Evolutionary conservation across 2,329 filamentous ascomycete species (phyloP).

Genomic region (Fonsecaea multimorphosa): DNA sequence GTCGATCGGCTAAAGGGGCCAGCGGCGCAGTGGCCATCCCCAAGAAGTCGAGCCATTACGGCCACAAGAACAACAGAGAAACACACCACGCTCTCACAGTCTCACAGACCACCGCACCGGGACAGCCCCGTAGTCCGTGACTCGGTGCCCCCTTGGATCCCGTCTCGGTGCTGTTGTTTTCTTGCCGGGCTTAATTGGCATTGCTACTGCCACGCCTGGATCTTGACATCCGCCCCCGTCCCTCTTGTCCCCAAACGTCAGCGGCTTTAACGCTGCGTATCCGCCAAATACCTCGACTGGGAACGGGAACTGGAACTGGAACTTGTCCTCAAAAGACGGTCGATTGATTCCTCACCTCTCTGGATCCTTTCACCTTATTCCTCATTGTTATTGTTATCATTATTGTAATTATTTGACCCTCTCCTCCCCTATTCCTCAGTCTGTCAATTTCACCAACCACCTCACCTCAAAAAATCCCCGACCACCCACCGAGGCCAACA

Average conservation of each 20-base stretch:
- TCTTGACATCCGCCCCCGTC: slow-evolving; percentile 1
- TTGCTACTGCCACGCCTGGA: neutral
- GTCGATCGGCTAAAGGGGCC: slow-evolving; percentile 20
- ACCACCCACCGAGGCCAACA: slow-evolving; percentile 30
- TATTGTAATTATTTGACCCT: slow-evolving; percentile 11
- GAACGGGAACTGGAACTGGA: neutral
- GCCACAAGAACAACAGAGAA: slow-evolving; percentile 9
- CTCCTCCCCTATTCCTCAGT: slow-evolving; percentile 4
- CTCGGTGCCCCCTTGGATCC: neutral
- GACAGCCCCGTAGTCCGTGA: slow-evolving; percentile 6
- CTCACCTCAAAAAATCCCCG: slow-evolving; percentile 16
- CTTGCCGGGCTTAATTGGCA: neutral
- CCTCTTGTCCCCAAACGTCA: slow-evolving; percentile 22
- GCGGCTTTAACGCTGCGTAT: slow-evolving; percentile 24
- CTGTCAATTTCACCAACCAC: slow-evolving; percentile 25
- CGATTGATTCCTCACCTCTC: slow-evolving; percentile 16
- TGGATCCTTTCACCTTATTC: slow-evolving; percentile 2
- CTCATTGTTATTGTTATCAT: slow-evolving; percentile 17
- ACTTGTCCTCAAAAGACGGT: slow-evolving; percentile 12
- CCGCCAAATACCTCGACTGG: slow-evolving; percentile 21
- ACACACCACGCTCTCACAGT: slow-evolving; percentile 11
- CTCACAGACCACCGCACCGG: slow-evolving; percentile 18
- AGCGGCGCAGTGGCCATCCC: slow-evolving; percentile 3
- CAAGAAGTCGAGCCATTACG: neutral
- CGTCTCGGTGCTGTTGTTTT: slow-evolving; percentile 7